These are phyloP conservation scores for Chaetothyriales sp. DNA, from an alignment of 2,329 filamentous ascomycete genomes.

Conservation along the genomic window DNA sequence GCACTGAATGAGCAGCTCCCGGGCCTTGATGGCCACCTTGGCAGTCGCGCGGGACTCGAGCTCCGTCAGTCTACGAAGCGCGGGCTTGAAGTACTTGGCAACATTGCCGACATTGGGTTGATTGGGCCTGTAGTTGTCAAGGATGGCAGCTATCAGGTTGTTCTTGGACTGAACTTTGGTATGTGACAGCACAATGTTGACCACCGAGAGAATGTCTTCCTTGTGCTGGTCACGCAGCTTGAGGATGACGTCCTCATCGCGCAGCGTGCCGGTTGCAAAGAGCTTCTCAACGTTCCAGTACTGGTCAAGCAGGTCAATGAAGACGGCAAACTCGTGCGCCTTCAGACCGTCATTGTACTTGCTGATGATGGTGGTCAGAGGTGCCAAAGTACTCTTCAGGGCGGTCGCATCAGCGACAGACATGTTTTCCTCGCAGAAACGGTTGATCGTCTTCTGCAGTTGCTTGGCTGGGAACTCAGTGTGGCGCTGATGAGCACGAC, in stretches of 20 bases:
- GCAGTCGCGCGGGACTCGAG: conserved; percentile 73
- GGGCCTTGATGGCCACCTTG: conserved; percentile 93
- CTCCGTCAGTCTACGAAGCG: conserved; percentile 75
- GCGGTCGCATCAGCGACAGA: conserved; percentile 55
- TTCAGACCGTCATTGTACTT: conserved; percentile 79
- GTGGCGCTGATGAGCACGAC: conserved; percentile 61
- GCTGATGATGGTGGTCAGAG: conserved; percentile 61
- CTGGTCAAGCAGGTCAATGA: conserved; percentile 60
- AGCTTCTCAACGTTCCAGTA: conserved; percentile 75
- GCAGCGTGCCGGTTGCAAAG: conserved; percentile 68
- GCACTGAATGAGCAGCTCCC: conserved; percentile 94
- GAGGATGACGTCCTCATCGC: conserved; percentile 87
- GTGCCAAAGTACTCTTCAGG: conserved; percentile 56
- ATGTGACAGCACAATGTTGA: conserved; percentile 83
- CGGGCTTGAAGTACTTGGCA: conserved; percentile 68
- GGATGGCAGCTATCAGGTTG: conserved; percentile 75
- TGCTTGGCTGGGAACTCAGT: conserved; percentile 85
- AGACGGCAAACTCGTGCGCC: conserved; percentile 71
- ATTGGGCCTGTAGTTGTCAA: conserved; percentile 90
- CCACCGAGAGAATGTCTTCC: conserved; percentile 71
- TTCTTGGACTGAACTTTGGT: conserved; percentile 88
- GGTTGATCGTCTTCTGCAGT: conserved; percentile 65
- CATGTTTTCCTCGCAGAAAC: conserved; percentile 80
- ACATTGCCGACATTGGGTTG: conserved; percentile 80
- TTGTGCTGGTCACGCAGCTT: conserved; percentile 92